These are phyloP conservation scores for Fusarium haematococcum DNA, from an alignment of 2,329 filamentous ascomycete species.

Conservation along the genomic window DNA sequence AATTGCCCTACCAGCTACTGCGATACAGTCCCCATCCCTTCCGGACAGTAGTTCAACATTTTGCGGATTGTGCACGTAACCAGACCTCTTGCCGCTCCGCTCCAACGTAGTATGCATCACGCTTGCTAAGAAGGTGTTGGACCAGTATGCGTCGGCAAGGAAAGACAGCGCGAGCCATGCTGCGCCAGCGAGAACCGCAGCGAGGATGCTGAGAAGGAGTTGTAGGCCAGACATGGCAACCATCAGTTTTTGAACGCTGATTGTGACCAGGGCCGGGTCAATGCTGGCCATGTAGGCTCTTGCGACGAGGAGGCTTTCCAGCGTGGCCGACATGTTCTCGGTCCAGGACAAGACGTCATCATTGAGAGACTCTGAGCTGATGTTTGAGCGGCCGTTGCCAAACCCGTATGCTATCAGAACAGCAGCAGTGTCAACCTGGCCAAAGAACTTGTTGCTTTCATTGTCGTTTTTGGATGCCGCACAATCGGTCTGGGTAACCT, in stretches of 20 bases:
- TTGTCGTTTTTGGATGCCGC: not conserved
- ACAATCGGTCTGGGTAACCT: constrained; percentile 19
- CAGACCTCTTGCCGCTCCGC: constrained; percentile 1
- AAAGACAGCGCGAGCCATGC: constrained; percentile 21
- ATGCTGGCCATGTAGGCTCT: constrained; percentile 24
- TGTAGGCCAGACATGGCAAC: constrained; percentile 30
- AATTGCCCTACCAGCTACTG: not conserved
- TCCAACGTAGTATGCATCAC: constrained; percentile 20
- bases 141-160: constrained; percentile 26
- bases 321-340: not conserved
- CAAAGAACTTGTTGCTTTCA: constrained; percentile 6
- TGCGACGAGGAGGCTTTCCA: constrained; percentile 3
- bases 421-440: constrained; percentile 33
- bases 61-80: constrained; percentile 16
- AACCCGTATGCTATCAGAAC: constrained; percentile 18
- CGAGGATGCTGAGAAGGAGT: constrained; percentile 13
- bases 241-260: constrained; percentile 27
- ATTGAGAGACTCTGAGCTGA: constrained; percentile 24
- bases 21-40: not conserved
- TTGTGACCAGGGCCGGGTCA: constrained; percentile 19
- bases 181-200: not conserved
- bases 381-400: constrained; percentile 19
- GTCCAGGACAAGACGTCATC: constrained; percentile 11
- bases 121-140: constrained; percentile 21
- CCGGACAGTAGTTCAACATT: not conserved